Base-by-base conservation (phyloP, 1,139 yeast species). In the Yamadazyma spencermartinsiae region DNA sequence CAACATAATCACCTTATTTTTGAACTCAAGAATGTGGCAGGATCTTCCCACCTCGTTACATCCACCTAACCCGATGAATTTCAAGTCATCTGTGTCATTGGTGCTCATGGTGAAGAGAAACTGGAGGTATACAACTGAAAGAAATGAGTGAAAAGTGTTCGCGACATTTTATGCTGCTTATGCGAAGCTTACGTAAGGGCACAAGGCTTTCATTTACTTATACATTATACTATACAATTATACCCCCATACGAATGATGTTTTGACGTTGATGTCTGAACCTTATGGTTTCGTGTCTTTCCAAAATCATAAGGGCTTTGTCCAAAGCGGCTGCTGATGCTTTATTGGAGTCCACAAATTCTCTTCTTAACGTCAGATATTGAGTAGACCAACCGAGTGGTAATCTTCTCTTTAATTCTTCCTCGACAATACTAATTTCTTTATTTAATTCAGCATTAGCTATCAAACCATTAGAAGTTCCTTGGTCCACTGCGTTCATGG, bases 21-120 rank as follows among this genome's bases (percentile, higher is more conserved):
- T 89, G 63, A 86, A 90, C 50, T 87, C 92, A 38, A 92, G 72
- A 39, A 92, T 83, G 56, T 92, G 98, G 58, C 98, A 92, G 33
- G 96, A 87, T 44, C 99, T 68, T 4, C 99, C 99, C 8, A 92
- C 99, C 59, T 92, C 99, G 54, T 86, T 88, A 49, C 98, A 95
- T n/a, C 98, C 99, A n/a, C 99, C 99, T n/a, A 92, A 75, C 24
- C 96, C 92, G 44, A 87, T 80, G 67, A 92, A 92, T 58, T 79
- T 79, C 56, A 88, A 75, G 42, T 69, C 65, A 37, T 76, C 81
- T 9, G 48, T 38, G 21, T 38, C 45, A 38, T 47, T 45, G 10
- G 42, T 35, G 13, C 36, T 34, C 19, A 34, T 28, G 36, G 31
- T 29, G 21, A 12, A 13, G 16, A 24, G 5, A 24, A 24, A 11